These are phyloP conservation scores for Lactarius evosmus DNA, from an alignment of 768 basidiomycete genomes.

Conservation along the genomic window DNA sequence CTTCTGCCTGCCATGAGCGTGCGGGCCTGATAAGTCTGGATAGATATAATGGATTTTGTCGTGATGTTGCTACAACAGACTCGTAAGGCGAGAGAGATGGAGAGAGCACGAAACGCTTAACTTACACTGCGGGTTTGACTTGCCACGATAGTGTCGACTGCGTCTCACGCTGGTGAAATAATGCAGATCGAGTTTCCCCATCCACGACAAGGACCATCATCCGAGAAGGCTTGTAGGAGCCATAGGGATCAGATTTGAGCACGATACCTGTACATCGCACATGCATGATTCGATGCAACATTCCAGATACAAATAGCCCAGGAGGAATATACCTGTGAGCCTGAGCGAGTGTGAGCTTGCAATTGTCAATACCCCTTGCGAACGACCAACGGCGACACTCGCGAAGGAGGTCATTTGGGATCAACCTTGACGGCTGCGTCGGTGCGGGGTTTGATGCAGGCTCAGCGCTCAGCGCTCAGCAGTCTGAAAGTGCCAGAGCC, in stretches of 20 bases:
- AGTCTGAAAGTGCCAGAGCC: neutral
- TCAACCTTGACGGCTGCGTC: neutral
- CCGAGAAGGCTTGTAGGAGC: conserved; percentile 7
- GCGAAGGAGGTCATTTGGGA: neutral
- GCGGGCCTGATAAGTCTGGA: conserved; percentile 18
- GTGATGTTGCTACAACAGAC: conserved; percentile 1
- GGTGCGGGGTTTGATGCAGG: neutral
- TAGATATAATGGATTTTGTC: neutral
- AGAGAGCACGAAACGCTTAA: neutral
- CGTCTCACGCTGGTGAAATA: conserved; percentile 6
- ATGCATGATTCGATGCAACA: neutral
- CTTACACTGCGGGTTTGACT: conserved; percentile 9
- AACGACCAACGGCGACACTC: neutral
- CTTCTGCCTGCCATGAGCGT: conserved; percentile 1
- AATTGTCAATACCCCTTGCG: neutral
- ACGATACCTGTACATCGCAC: conserved; percentile 1
- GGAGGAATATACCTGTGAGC: neutral
- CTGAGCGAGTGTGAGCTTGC: neutral
- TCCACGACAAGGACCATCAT: conserved; percentile 10
- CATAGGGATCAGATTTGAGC: conserved; percentile 8
- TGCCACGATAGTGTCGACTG: conserved; percentile 8
- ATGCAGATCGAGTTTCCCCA: neutral
- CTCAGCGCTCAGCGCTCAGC: neutral
- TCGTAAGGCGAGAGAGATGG: neutral
- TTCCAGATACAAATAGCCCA: neutral